Conservation (phyloP, 352 stramenopile species). For the Globisporangium yorkense region DNA sequence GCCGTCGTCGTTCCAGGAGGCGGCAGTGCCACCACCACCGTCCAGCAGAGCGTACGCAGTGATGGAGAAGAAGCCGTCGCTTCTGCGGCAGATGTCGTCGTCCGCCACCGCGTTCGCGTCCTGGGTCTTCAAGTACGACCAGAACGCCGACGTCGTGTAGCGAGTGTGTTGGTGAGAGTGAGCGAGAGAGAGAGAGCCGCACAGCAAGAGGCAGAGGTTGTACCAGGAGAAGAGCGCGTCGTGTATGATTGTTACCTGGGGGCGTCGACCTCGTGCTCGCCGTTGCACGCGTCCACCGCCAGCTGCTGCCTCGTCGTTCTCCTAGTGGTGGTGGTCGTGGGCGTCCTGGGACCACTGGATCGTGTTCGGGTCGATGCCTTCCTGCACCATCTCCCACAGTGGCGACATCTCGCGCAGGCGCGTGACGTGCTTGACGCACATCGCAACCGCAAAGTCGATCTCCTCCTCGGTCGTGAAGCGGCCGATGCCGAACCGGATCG, state of each 20-base stretch:
- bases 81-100: constrained; percentile 14
- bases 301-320: too few relatives aligned
- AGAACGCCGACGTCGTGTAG: constrained; percentile 1
- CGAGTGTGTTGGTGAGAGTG: background rate
- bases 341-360: constrained; percentile 99
- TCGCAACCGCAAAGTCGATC: constrained; percentile 95
- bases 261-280: too few relatives aligned
- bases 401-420: constrained; percentile 98
- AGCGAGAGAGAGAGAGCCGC: too few relatives aligned
- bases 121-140: constrained; percentile 15
- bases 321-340: constrained; percentile 25
- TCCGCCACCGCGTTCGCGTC: constrained; percentile 14
- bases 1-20: background rate
- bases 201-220: too few relatives aligned
- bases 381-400: constrained; percentile 99
- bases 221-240: too few relatives aligned
- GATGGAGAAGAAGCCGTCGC: constrained; percentile 10
- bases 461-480: constrained; percentile 98
- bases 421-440: constrained; percentile 93
- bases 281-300: too few relatives aligned
- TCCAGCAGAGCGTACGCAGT: constrained; percentile 14
- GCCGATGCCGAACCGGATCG: constrained; percentile 96
- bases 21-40: background rate
- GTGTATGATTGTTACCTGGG: too few relatives aligned
- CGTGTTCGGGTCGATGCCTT: constrained; percentile 99